Evolutionary conservation across 441 rosid genomes (phyloP).

Genomic region (Euphorbia corollata): DNA sequence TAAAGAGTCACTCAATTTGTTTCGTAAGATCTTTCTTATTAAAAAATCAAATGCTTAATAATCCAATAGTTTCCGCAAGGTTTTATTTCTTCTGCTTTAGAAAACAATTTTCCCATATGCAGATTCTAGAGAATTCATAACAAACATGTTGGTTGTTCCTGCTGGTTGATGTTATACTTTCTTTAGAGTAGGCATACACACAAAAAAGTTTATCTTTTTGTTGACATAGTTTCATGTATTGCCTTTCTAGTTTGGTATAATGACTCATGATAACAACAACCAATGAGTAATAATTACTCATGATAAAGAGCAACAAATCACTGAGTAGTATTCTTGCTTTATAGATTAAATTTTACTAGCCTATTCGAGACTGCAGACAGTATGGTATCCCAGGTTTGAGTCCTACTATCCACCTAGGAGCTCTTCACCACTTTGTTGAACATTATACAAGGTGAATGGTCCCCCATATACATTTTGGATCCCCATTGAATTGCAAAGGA

Average conservation of each 20-base stretch:
- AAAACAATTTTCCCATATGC: background rate
- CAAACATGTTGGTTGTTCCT: background rate
- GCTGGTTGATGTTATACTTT: background rate
- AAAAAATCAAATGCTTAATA: background rate
- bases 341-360: background rate
- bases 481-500: background rate
- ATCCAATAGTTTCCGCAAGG: background rate
- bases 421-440: background rate
- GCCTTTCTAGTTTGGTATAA: background rate
- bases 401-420: background rate
- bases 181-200: background rate
- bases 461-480: too few relatives aligned
- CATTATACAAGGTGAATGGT: background rate
- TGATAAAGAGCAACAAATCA: background rate
- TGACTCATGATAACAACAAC: background rate
- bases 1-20: background rate
- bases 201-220: background rate
- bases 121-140: background rate
- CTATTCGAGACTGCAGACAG: background rate
- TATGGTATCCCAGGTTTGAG: background rate
- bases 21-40: background rate
- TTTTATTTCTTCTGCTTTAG: background rate
- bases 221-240: background rate
- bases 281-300: background rate
- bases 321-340: background rate